Base-by-base conservation (phyloP, 805 yeast species). In the Candida yuanshanica region DNA sequence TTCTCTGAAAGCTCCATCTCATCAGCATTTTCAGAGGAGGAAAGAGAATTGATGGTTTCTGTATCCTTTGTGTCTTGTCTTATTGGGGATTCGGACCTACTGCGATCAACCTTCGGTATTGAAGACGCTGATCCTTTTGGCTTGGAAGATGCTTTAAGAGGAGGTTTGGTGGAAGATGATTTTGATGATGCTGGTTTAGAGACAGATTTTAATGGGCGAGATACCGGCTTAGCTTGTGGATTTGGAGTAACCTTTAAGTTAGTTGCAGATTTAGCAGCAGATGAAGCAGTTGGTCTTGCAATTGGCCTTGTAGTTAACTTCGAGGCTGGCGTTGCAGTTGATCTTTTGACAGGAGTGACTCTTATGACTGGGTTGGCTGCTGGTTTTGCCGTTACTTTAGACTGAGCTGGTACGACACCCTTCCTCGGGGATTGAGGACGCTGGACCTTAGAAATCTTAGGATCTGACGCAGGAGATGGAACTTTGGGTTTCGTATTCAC, bases 1-100 rank as follows among this genome's bases (percentile, higher is more conserved):
- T 52, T 49, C 40, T 58, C 63, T 14, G 55, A 46, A 18, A 58
- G 42, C 22, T 52, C 50, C 42, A 44, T 39, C 36, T 54, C 59
- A 20, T 51, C 52, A 24, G 42, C 49, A 17, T 39, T 35, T 16
- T 49, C 50, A 16, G 44, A 50, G 13, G 52, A 46, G 10, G 50
- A 44, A n/a, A 45, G 50, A 8, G 50, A 46, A 9, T 49, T 40
- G 13, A 52, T 41, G 4, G 57, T 54, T 29, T 52, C 59, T 2
- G 57, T 54, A 22, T 54, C 58, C 37, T 48, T 55, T 2, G 49
- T 39, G 20, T 46, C 48, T 5, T 23, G 35, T 11, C 44, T 38
- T 7, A 42, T 40, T 13, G 59, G 56, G 4, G 56, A 50, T 41
- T 44, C 46, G 2, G 59, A 52, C 23, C 56, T 44, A 11, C 45